phyloP scores from a whole-genome alignment of 441 rosid genomes.

The Erodium chrysanthum region DNA sequence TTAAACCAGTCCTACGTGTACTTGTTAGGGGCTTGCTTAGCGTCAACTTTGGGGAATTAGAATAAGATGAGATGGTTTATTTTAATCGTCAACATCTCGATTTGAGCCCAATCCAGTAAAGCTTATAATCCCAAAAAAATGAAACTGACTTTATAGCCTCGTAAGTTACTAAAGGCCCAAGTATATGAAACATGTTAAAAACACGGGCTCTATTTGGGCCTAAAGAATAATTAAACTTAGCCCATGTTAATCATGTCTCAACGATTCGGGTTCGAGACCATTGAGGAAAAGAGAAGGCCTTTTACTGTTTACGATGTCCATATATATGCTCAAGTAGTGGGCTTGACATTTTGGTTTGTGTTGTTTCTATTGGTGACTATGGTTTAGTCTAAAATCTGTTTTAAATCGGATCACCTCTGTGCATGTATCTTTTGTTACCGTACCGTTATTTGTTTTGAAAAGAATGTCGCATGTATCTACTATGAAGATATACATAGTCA shows the following conservation, averaged over 20 bases:
- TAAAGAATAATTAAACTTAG: background rate
- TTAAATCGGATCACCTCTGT: too few relatives aligned
- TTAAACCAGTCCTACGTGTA: slow-evolving; percentile 14
- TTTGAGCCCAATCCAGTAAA: background rate
- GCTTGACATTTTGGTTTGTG: too few relatives aligned
- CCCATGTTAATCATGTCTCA: background rate
- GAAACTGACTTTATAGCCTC: background rate
- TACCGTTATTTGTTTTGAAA: too few relatives aligned
- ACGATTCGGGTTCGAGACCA: background rate
- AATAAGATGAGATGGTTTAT: background rate
- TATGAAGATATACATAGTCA: too few relatives aligned
- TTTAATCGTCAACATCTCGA: background rate
- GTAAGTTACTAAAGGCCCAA: background rate
- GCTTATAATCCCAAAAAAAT: background rate
- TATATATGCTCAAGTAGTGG: too few relatives aligned
- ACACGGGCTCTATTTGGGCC: background rate
- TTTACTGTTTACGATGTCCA: too few relatives aligned
- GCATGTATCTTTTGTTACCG: too few relatives aligned
- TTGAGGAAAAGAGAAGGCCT: background rate
- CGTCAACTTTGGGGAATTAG: background rate
- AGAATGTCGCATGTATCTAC: too few relatives aligned
- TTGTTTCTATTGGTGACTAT: too few relatives aligned
- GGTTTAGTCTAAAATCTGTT: too few relatives aligned
- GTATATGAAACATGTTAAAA: background rate
- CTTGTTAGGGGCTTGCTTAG: slow-evolving; percentile 21